Evolutionary conservation across 257 asterid genomes (phyloP).

Genomic region (Thymus quinquecostatus): DNA sequence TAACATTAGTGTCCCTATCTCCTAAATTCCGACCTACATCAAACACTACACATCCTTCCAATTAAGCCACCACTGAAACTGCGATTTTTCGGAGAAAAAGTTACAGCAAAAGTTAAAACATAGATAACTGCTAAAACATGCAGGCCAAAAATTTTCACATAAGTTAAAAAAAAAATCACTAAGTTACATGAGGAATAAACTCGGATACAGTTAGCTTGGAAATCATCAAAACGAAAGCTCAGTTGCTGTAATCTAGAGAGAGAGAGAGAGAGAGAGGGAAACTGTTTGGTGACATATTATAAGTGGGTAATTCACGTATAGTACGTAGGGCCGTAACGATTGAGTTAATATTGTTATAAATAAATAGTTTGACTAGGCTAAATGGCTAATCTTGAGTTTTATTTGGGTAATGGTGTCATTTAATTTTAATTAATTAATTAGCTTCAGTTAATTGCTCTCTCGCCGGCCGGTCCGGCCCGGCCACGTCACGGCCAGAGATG

Average conservation of each 20-base stretch:
- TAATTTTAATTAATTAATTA: slow-evolving; percentile 16
- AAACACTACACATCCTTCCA: slow-evolving; percentile 20
- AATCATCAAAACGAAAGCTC: slow-evolving; percentile 48
- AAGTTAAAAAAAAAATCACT: slow-evolving; percentile 4
- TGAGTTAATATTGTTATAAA: background rate
- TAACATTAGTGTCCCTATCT: slow-evolving; percentile 5
- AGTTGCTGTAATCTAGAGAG: slow-evolving; percentile 24
- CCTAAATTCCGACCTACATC: slow-evolving; percentile 31
- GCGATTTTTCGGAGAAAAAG: slow-evolving; percentile 17
- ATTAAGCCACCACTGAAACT: slow-evolving; percentile 28
- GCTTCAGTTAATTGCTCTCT: slow-evolving; percentile 5
- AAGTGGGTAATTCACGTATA: background rate
- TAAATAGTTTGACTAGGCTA: slow-evolving; percentile 29
- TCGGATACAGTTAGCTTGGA: slow-evolving; percentile 37
- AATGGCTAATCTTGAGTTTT: background rate
- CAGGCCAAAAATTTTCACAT: slow-evolving; percentile 17
- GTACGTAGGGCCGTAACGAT: slow-evolving; percentile 20
- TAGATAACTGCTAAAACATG: slow-evolving; percentile 10
- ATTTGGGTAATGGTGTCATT: slow-evolving; percentile 17
- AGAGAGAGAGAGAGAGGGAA: background rate
- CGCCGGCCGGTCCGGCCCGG: slow-evolving; percentile 39
- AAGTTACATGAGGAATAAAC: slow-evolving; percentile 17
- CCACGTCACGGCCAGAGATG: slow-evolving; percentile 25
- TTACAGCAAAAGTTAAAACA: slow-evolving; percentile 34
- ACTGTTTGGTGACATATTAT: slow-evolving; percentile 10